Evolutionary conservation across 345 rosid species (phyloP), one percentile per base, ranked within the genome.

Genomic region (Linum trigynum): DNA sequence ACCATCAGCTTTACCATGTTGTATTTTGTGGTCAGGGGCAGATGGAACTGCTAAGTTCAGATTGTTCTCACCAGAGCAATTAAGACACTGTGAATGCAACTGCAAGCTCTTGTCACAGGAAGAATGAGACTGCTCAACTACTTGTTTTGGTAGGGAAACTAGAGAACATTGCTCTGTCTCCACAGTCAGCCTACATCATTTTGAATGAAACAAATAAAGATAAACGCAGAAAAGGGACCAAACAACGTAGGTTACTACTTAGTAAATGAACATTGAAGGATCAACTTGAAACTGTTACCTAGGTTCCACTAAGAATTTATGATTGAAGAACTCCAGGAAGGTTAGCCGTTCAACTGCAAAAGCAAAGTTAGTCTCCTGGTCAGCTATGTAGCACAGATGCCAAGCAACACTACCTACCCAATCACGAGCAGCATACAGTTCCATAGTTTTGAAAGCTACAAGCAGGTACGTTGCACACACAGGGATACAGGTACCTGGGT

Each of bases 321-420:
- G 94, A 79, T 56, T 75, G 78, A 86, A 89, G 80, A 89, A 86
- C 76, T 89, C 96, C 59, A 69, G 70, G 77, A 89, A 89, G 58
- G 82, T 72, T 63, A 86, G 69, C 15, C 96, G 83, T 75, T 85
- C 85, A 80, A 77, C 94, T 89, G 83, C 72, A 77, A 72, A 72
- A 35, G 7, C 9, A 8, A 76, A 75, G 64, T 53, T 66, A 3
- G 43, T 45, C 63, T 42, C 67, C 5, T 53, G 2, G 35, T 16
- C n/a, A 55, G 63, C 39, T 57, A 55, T 57, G 53, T 65, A 36
- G 43, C 1, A 73, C 38, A 32, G n/a, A 15, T 50, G 55, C 68
- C 63, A 63, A 37, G 39, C 58, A 59, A 69, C 12, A 37, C 10
- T 62, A 10, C 39, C 53, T 8, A 56, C 10, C 45, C 38, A 38